Evolutionary conservation across 176 grass and related monocot genomes (phyloP).

Genomic region (Secale cereale): DNA sequence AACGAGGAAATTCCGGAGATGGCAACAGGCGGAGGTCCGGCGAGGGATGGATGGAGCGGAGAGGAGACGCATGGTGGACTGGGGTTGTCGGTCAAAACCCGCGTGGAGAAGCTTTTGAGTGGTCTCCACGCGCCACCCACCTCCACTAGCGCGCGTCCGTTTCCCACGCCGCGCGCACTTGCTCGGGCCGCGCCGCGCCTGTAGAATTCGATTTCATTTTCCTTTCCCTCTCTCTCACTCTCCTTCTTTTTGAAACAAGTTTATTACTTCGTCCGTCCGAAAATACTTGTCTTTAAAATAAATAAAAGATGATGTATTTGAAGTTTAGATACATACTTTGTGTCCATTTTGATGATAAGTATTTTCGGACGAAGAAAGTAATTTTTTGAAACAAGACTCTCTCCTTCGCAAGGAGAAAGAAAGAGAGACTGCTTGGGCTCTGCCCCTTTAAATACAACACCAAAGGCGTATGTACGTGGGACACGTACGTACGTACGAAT

Average conservation of each 20-base stretch:
- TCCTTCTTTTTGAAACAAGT: no score
- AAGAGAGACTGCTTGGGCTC: neutral
- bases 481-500: neutral
- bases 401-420: neutral
- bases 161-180: neutral
- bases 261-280: no score
- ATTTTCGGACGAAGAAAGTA: no score
- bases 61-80: neutral
- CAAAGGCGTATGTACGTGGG: neutral
- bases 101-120: constrained; percentile 14
- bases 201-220: neutral
- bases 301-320: no score
- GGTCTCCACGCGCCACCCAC: constrained; percentile 29
- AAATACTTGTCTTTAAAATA: no score
- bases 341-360: no score
- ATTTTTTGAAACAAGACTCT: no score
- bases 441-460: neutral
- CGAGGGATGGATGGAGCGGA: no score
- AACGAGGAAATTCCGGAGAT: neutral
- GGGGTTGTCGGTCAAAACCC: constrained; percentile 15
- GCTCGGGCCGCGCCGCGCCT: neutral
- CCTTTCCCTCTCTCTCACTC: neutral
- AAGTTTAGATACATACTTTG: no score
- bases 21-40: neutral
- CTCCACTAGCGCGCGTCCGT: constrained; percentile 16